phyloP scores from a whole-genome alignment of 495 filamentous ascomycete genomes.

The Neurospora sp. region DNA sequence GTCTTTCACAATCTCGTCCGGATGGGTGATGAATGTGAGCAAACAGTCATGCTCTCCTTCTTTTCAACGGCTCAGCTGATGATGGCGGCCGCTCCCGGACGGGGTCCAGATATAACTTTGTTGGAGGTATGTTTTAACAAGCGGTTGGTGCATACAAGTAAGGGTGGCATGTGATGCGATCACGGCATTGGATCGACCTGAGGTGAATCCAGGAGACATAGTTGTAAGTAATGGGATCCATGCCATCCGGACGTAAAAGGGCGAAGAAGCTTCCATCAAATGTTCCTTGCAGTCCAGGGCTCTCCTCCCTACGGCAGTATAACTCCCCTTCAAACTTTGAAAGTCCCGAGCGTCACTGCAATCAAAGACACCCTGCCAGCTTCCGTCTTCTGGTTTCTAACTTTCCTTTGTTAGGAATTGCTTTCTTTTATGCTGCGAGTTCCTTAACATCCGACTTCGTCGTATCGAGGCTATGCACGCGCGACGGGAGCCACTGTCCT shows the following conservation, averaged over 20 bases:
- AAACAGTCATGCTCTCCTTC: neutral
- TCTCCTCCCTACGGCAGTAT: no score
- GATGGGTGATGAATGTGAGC: neutral
- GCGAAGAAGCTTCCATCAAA: neutral
- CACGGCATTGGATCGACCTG: neutral
- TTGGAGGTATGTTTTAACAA: neutral
- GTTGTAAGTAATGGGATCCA: neutral
- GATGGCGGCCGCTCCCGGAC: neutral
- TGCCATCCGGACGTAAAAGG: neutral
- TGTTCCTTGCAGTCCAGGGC: neutral
- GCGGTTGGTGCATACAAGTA: neutral
- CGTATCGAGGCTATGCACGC: neutral
- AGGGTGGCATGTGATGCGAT: neutral
- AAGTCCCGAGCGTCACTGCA: neutral
- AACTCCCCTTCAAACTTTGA: neutral
- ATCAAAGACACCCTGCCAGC: neutral
- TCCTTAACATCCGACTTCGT: neutral
- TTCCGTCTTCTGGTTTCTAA: neutral
- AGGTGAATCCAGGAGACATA: neutral
- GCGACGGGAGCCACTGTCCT: neutral
- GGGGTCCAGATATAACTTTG: neutral
- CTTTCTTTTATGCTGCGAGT: neutral
- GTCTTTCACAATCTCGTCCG: neutral
- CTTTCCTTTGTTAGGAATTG: neutral
- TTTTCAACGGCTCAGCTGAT: neutral